Evolutionary conservation across 345 rosid species (phyloP), one percentile per base, ranked within the genome.

Genomic region (Psidium guajava): DNA sequence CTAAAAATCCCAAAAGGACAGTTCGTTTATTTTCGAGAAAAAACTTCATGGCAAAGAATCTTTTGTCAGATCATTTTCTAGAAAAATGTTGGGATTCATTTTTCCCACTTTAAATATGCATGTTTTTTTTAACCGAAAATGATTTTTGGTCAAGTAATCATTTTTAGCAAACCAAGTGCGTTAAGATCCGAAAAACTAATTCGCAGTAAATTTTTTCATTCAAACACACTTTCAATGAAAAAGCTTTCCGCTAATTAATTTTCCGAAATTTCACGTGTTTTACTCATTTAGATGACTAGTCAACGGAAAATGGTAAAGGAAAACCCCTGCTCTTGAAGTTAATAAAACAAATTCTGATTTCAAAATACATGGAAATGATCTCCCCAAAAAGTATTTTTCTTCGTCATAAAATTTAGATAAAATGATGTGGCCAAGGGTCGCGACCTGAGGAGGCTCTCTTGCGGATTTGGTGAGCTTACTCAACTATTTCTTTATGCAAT

Each of bases 61-160:
- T 27, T 61, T 61, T 1, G 21, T 28, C 22, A 61, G 15, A 61
- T 14, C 11, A 14, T 15, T 28, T 27, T 14, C 3, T 59, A n/a
- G 36, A 59, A 59, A 59, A 12, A n/a, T n/a, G 6, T n/a, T 59
- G 21, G 11, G 0, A 61, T 61, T 61, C 18, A 15, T 61, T 61
- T 53, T 61, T 8, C 21, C 0, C 7, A 61, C 0, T 61, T 28
- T 3, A 3, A 28, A 3, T 28, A 28, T 15, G 22, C 11, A 6
- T 27, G 5, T 28, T 18, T 15, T 61, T 6, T 61, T 61, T 61
- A 8, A 28, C 21, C 0, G 0, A 15, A 0, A 28, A 28, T 28
- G 42, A 3, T 3, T 28, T 28, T 61, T 0, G 0, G 0, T 61
- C 15, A 8, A 59, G 27, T n/a, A 0, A 59, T 27, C 8, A n/a